Evolutionary conservation across 139 green algal genomes (phyloP).

Genomic region (Haematococcus lacustris): DNA sequence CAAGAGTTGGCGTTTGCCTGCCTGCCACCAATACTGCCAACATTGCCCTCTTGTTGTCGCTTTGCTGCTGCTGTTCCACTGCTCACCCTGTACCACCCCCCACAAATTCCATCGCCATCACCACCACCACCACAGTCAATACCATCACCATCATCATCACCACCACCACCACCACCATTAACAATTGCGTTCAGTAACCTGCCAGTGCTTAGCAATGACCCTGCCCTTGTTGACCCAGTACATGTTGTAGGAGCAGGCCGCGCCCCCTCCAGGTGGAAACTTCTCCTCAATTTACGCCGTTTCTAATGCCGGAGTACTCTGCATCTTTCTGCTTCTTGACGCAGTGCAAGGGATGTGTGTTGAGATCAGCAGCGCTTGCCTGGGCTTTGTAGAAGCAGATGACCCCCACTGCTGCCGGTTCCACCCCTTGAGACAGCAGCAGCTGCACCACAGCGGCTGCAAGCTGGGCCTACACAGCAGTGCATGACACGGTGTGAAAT

Average conservation of each 20-base stretch:
- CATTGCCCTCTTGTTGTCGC: no score
- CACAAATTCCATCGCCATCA: no score
- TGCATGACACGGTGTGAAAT: no score
- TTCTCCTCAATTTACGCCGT: neutral
- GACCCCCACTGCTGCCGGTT: constrained; percentile 41
- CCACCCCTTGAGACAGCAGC: constrained; percentile 33
- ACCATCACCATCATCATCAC: no score
- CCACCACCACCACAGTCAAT: no score
- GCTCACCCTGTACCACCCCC: no score
- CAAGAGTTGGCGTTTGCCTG: no score
- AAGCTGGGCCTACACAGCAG: constrained; percentile 27
- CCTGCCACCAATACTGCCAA: no score
- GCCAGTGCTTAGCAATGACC: neutral
- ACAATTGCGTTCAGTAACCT: no score
- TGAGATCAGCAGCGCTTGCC: constrained; percentile 21
- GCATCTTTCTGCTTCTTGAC: neutral
- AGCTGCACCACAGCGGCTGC: constrained; percentile 32
- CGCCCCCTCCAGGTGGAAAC: neutral
- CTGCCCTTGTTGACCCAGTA: neutral
- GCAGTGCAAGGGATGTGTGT: neutral
- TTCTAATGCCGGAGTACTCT: no score
- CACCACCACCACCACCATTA: no score
- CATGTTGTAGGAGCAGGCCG: neutral
- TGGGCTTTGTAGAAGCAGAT: constrained; percentile 81
- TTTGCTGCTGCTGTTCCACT: no score